Percentiles rank a stretch among this genome's conserved stretches.
Conservation (phyloP, 2,329 filamentous ascomycete genomes). For the Colletotrichum somersetense region DNA sequence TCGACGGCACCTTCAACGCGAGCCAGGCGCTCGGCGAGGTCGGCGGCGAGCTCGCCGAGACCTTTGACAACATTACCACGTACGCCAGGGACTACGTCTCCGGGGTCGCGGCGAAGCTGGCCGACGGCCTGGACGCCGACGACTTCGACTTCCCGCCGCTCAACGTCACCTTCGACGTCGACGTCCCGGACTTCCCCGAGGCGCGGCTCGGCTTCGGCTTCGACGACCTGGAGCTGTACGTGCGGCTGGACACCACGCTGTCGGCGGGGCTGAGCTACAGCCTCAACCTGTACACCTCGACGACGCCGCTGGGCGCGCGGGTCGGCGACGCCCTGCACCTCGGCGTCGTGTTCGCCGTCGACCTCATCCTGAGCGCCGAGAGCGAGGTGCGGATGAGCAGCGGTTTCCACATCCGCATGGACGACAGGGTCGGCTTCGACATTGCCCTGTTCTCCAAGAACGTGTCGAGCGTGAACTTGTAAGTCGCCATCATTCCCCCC, state of each 20-base stretch:
- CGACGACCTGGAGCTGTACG: slow-evolving; percentile 65
- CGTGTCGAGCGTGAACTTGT: slow-evolving; percentile 63
- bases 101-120: slow-evolving; percentile 46
- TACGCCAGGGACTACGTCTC: slow-evolving; percentile 52
- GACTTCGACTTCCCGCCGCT: slow-evolving; percentile 53
- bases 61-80: slow-evolving; percentile 52
- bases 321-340: slow-evolving; percentile 55
- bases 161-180: slow-evolving; percentile 59
- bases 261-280: slow-evolving; percentile 58
- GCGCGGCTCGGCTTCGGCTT: slow-evolving; percentile 60
- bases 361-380: slow-evolving; percentile 64
- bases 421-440: slow-evolving; percentile 62
- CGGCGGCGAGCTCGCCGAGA: slow-evolving; percentile 48
- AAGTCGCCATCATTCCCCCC: too few species aligned
- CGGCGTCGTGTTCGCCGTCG: slow-evolving; percentile 62
- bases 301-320: slow-evolving; percentile 57
- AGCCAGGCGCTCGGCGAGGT: slow-evolving; percentile 51
- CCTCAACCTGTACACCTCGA: slow-evolving; percentile 62
- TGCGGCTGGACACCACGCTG: slow-evolving; percentile 59
- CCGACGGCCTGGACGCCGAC: slow-evolving; percentile 47
- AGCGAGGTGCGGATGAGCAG: slow-evolving; percentile 62
- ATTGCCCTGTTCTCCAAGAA: slow-evolving; percentile 64
- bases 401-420: slow-evolving; percentile 67
- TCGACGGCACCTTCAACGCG: slow-evolving; percentile 57
- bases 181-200: slow-evolving; percentile 58